phyloP scores from a whole-genome alignment of 768 basidiomycete species.

The Agaricus blazei region DNA sequence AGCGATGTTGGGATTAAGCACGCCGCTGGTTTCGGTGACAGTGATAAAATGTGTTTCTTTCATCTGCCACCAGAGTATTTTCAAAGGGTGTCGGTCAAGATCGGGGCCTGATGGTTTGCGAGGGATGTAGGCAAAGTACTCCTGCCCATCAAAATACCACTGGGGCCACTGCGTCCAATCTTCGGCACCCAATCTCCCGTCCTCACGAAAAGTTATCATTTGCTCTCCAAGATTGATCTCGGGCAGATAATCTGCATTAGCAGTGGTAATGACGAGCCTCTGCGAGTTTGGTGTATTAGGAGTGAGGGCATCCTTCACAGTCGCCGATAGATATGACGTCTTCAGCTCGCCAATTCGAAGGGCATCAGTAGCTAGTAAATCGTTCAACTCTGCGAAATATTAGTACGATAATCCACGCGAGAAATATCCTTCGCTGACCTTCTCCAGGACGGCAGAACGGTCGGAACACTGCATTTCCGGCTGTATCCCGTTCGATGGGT shows the following conservation, averaged over 20 bases:
- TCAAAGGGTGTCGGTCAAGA: background rate
- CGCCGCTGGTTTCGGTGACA: background rate
- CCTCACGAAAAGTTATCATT: background rate
- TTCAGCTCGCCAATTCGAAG: background rate
- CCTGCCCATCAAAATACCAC: slow-evolving; percentile 1
- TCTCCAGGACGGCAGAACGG: background rate
- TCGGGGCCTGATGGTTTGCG: background rate
- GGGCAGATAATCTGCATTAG: background rate
- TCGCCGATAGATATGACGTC: background rate
- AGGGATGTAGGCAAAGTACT: background rate
- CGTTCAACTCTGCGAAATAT: background rate
- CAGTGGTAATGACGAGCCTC: background rate
- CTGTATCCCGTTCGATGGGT: background rate
- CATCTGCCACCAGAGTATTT: slow-evolving; percentile 1
- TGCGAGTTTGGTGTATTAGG: background rate
- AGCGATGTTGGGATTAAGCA: background rate
- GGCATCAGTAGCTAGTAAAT: background rate
- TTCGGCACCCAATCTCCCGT: background rate
- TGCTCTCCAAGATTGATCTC: background rate
- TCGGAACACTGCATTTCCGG: background rate
- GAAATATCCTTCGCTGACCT: background rate
- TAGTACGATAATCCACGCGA: background rate
- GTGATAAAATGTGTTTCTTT: background rate
- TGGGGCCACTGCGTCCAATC: slow-evolving; percentile 4
- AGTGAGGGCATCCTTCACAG: too few species aligned